Evolutionary conservation across 768 basidiomycete species (phyloP), one percentile per base, ranked within the genome.

Genomic region (Sporobolomyces phaffii): DNA sequence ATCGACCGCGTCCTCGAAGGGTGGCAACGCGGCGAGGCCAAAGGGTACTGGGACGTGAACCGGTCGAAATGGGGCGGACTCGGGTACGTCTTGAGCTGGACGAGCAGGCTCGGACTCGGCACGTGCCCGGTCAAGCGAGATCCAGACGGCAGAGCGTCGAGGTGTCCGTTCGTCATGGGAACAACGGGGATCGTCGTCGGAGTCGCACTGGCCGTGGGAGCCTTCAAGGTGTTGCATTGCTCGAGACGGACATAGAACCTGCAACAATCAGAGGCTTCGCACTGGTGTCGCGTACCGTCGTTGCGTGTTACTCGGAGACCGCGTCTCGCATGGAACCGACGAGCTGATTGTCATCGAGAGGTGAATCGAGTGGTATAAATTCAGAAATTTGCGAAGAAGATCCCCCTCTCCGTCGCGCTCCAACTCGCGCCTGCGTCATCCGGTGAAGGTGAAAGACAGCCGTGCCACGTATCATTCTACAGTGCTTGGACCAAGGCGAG

Each of bases 1-100:
- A 87, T 90, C 78, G 78, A 79, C 33, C 81, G 73, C 62, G 78
- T 98, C 22, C 77, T 99, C 65, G 83, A 87, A 48, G 94, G 94
- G 5, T 99, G 92, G 92, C 88, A 91, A 73, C 82, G 84, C 49
- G 79, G 82, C 11, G 73, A 73, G 64, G 76, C 79, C 10, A 56
- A 74, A 9, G 71, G 74, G 14, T 75, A 69, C 40, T 63, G 60
- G 57, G 68, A 73, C 58, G 72, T 75, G 28, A 64, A 60, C 44
- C 50, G 33, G 28, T 26, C 45, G 5, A 29, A 28, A 22, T 58
- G 31, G 28, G 3, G 2, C 7, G 61, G 61, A 20, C 28, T 56
- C 8, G 70, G 70, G 1, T 34, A 34, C 17, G 7, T 64, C 2
- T 17, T 40, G 43, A 59, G 44, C 36, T 49, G 40, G 56, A 50